Percentiles rank a stretch among this genome's conserved stretches.
phyloP scores from a whole-genome alignment of 2,329 filamentous ascomycete species.

The Colletotrichum higginsianum region DNA sequence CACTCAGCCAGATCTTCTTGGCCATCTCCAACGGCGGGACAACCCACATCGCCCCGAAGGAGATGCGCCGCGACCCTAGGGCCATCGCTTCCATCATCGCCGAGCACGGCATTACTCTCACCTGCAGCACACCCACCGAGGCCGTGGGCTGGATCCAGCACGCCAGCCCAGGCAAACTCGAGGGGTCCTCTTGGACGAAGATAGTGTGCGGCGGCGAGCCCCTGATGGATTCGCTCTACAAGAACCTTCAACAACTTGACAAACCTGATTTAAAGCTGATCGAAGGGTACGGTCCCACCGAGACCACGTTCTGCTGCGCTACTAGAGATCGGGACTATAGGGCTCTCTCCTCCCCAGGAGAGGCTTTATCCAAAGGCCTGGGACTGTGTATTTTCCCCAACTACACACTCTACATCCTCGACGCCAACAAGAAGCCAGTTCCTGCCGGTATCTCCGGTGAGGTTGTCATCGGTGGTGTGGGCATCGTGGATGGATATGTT shows the following conservation, averaged over 20 bases:
- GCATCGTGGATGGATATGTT: constrained; percentile 52
- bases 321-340: constrained; percentile 19
- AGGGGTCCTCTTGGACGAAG: constrained; percentile 41
- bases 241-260: constrained; percentile 29
- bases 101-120: constrained; percentile 53
- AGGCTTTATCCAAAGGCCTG: background rate
- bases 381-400: constrained; percentile 45
- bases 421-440: constrained; percentile 52
- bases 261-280: constrained; percentile 29
- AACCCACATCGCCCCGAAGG: constrained; percentile 52
- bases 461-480: constrained; percentile 51
- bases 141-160: constrained; percentile 51
- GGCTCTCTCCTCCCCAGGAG: background rate
- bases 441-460: constrained; percentile 55
- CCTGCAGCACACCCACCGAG: constrained; percentile 58
- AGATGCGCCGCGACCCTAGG: constrained; percentile 51
- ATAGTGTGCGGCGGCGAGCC: constrained; percentile 45
- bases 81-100: constrained; percentile 54
- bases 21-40: constrained; percentile 54
- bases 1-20: constrained; percentile 54
- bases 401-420: constrained; percentile 59
- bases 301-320: constrained; percentile 42
- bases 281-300: constrained; percentile 52
- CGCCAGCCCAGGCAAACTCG: constrained; percentile 33
- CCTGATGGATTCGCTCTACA: constrained; percentile 19